Conservation (phyloP, 1,139 yeast species). For the Candida glucosophila region DNA sequence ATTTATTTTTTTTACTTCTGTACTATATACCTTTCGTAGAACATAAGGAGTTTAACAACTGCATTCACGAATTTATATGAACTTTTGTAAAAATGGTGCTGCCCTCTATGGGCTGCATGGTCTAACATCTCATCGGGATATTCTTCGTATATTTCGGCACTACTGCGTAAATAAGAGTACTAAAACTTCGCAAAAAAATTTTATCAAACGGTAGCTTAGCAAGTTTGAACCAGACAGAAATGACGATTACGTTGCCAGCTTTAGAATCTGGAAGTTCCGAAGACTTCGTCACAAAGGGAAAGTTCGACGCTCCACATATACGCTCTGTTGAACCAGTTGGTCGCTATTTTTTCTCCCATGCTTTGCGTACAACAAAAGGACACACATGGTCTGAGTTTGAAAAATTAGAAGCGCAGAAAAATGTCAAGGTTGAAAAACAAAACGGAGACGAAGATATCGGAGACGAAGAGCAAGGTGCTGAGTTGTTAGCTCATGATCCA, state of each 20-base stretch:
- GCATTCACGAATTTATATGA: no score
- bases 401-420: conserved; percentile 85
- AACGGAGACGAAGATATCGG: conserved; percentile 66
- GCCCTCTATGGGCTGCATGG: background rate
- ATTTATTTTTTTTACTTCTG: no score
- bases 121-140: background rate
- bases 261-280: conserved; percentile 39
- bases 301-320: conserved; percentile 60
- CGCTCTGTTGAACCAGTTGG: conserved; percentile 97
- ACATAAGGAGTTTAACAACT: no score
- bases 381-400: conserved; percentile 99
- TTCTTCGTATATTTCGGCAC: no score
- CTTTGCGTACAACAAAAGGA: conserved; percentile 91
- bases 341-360: conserved; percentile 90
- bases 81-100: no score
- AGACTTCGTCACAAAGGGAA: conserved; percentile 41
- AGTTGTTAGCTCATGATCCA: conserved; percentile 82
- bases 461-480: conserved; percentile 71
- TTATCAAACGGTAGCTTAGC: no score
- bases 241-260: conserved; percentile 34
- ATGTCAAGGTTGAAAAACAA: conserved; percentile 67
- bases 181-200: no score
- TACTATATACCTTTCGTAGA: no score
- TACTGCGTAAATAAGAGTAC: no score
- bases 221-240: no score